phyloP scores from a whole-genome alignment of 305 asterid genomes.

The Fraxinus latifolia region DNA sequence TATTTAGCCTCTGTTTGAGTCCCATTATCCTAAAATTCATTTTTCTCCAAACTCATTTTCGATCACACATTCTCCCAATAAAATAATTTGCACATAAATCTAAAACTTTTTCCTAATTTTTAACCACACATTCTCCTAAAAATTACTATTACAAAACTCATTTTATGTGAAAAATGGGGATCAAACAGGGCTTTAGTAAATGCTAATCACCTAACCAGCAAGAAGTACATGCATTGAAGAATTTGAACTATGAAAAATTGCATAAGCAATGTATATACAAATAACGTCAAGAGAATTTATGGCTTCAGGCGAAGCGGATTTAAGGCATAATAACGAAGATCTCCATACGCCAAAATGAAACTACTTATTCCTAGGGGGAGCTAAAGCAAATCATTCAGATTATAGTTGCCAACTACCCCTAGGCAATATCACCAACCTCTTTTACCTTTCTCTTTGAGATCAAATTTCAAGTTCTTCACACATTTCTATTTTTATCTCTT shows the following conservation, averaged over 20 bases:
- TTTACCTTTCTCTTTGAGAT: conserved; percentile 8
- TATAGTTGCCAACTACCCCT: background rate
- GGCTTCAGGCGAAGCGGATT: background rate
- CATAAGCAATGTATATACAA: background rate
- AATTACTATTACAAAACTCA: background rate
- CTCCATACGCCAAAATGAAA: background rate
- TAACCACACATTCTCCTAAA: background rate
- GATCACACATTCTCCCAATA: background rate
- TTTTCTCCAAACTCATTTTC: background rate
- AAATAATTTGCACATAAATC: background rate
- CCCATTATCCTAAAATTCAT: background rate
- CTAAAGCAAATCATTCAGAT: background rate
- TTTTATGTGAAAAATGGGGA: background rate
- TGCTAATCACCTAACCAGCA: conserved; percentile 10
- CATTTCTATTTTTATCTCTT: background rate
- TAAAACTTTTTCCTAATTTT: background rate
- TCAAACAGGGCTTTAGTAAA: background rate
- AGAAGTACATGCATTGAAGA: conserved; percentile 8
- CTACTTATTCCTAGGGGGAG: background rate
- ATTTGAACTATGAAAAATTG: background rate
- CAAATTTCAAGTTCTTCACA: background rate
- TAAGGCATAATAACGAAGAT: background rate
- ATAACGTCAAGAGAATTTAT: background rate
- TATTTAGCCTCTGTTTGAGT: background rate
- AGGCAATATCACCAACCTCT: background rate